These are phyloP conservation scores for Pythium biforme DNA, from an alignment of 352 stramenopile genomes.

Conservation along the genomic window DNA sequence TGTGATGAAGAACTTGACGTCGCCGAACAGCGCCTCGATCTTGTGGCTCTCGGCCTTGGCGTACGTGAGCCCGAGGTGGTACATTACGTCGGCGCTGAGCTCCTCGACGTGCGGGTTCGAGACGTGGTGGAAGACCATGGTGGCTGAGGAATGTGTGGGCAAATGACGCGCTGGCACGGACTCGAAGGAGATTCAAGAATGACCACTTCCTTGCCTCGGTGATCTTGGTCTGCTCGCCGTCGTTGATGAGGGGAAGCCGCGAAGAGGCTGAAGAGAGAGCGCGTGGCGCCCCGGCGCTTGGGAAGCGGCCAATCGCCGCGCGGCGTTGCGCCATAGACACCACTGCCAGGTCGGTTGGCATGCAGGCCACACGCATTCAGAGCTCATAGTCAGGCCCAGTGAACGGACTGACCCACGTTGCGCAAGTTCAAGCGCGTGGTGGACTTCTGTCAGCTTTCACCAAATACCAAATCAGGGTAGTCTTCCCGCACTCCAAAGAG, in stretches of 20 bases:
- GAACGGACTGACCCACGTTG: not conserved
- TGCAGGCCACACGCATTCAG: slow-evolving; percentile 1
- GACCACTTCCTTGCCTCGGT: not conserved
- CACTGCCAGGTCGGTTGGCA: not conserved
- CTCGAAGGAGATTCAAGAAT: not conserved
- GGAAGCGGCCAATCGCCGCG: slow-evolving; percentile 2
- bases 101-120: slow-evolving; percentile 58
- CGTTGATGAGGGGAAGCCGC: not conserved
- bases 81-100: slow-evolving; percentile 69
- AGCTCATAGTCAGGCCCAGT: not conserved
- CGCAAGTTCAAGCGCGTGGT: not conserved
- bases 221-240: not conserved
- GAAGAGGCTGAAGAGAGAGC: not conserved
- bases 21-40: slow-evolving; percentile 65
- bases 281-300: slow-evolving; percentile 1
- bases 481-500: not conserved
- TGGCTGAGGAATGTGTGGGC: not conserved
- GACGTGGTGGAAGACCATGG: slow-evolving; percentile 39
- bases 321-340: not conserved
- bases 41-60: slow-evolving; percentile 40
- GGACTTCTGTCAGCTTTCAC: no score
- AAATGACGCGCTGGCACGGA: not conserved
- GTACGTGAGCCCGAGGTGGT: slow-evolving; percentile 67
- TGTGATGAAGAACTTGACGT: slow-evolving; percentile 80
- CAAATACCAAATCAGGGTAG: not conserved